phyloP scores from a whole-genome alignment of 148 eudicot genomes.

The Simmondsia chinensis region DNA sequence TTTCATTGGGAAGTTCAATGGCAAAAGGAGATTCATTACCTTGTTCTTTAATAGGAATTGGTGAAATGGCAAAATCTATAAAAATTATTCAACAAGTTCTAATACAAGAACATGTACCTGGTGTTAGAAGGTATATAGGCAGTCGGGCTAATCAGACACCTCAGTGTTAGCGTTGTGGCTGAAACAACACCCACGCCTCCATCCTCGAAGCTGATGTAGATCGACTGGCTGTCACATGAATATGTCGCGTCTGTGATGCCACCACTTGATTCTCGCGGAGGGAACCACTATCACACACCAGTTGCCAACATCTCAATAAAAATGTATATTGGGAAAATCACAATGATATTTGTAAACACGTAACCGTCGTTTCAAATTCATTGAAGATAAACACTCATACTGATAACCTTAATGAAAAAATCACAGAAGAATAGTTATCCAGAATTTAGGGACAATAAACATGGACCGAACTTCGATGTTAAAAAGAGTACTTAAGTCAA shows the following conservation, averaged over 20 bases:
- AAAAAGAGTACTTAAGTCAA: too few relatives aligned
- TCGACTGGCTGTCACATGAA: slow-evolving; percentile 51
- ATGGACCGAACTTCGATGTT: too few relatives aligned
- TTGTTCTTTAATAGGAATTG: background rate
- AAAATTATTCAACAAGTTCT: background rate
- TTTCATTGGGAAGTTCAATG: background rate
- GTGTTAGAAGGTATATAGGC: slow-evolving; percentile 40
- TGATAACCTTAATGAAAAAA: too few relatives aligned
- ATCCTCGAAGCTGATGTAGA: slow-evolving; percentile 41
- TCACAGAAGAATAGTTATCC: too few relatives aligned
- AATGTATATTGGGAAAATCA: too few relatives aligned
- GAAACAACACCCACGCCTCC: slow-evolving; percentile 34
- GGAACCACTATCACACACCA: slow-evolving; percentile 37
- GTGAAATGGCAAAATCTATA: background rate
- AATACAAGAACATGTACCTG: slow-evolving; percentile 29
- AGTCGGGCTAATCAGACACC: slow-evolving; percentile 42
- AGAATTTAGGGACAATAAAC: too few relatives aligned
- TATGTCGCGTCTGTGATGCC: slow-evolving; percentile 55
- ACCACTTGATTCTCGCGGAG: slow-evolving; percentile 19
- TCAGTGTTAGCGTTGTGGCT: slow-evolving; percentile 27
- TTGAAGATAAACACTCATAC: too few relatives aligned
- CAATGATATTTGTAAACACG: too few relatives aligned
- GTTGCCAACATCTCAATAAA: background rate
- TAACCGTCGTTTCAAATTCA: too few relatives aligned
- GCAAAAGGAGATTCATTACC: background rate